These are phyloP conservation scores for Xylaria sp. DNA, from an alignment of 2,329 filamentous ascomycete species.

Conservation along the genomic window DNA sequence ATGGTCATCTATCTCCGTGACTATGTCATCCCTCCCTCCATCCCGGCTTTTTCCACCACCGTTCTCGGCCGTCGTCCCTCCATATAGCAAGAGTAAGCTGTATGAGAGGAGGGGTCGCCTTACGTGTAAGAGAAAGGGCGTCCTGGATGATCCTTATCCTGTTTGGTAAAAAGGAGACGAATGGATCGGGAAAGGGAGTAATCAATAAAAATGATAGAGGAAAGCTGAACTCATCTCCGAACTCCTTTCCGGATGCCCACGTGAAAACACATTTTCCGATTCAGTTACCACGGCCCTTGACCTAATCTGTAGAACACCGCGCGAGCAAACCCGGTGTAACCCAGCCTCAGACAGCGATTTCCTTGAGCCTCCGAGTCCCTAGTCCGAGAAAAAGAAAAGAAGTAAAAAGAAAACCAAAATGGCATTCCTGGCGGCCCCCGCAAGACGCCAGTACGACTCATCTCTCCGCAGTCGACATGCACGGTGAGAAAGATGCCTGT, in stretches of 20 bases:
- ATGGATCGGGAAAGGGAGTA: neutral
- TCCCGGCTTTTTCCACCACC: slow-evolving; percentile 11
- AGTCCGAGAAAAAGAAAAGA: slow-evolving; percentile 14
- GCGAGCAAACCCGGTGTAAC: slow-evolving; percentile 15
- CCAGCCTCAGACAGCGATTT: slow-evolving; percentile 16
- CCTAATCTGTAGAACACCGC: slow-evolving; percentile 19
- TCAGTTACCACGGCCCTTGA: slow-evolving; percentile 12
- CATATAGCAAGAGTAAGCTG: slow-evolving; percentile 11
- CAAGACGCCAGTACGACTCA: slow-evolving; percentile 17
- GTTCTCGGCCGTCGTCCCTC: neutral
- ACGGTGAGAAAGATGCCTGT: slow-evolving; percentile 14
- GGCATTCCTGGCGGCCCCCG: neutral
- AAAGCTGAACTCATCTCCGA: slow-evolving; percentile 29
- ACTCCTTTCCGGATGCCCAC: slow-evolving; percentile 34
- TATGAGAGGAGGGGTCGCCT: neutral
- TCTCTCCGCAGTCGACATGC: slow-evolving; percentile 14
- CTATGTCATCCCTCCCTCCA: slow-evolving; percentile 10
- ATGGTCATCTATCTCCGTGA: slow-evolving; percentile 22
- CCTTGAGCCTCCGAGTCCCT: slow-evolving; percentile 10
- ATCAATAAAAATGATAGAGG: slow-evolving; percentile 12
- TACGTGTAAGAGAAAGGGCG: neutral
- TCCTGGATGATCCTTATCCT: slow-evolving; percentile 1
- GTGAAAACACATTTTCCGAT: slow-evolving; percentile 18
- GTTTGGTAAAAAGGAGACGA: neutral
- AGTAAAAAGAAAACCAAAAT: neutral